Percentiles rank a stretch among this genome's conserved stretches.
These are phyloP conservation scores for Pseudogymnoascus sp. DNA, from an alignment of 2,329 filamentous ascomycete genomes.

Conservation along the genomic window DNA sequence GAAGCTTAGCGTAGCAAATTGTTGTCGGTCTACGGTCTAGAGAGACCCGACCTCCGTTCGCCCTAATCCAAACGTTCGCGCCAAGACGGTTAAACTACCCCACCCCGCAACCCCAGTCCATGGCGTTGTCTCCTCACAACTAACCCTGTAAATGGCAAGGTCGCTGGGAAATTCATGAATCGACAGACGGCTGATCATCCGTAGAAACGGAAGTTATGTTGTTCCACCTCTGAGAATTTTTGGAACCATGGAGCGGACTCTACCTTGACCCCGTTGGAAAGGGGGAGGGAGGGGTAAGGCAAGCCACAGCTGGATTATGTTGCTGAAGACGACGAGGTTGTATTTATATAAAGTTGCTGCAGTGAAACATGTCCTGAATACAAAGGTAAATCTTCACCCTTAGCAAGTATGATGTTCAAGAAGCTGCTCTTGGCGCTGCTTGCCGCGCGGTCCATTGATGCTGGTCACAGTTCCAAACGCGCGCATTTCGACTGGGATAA, in stretches of 20 bases:
- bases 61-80: neutral
- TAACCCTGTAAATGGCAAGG: neutral
- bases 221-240: neutral
- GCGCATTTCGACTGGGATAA: slow-evolving; percentile 14
- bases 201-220: slow-evolving; percentile 3
- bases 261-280: neutral
- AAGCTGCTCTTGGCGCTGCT: neutral
- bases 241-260: neutral
- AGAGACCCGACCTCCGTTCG: neutral
- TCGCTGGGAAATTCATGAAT: neutral
- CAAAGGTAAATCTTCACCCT: neutral
- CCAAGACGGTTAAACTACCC: neutral
- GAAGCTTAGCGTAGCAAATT: no score
- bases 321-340: neutral
- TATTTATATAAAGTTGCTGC: neutral
- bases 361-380: neutral
- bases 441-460: neutral
- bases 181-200: neutral
- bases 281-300: neutral
- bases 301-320: neutral
- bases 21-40: neutral
- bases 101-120: neutral
- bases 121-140: neutral
- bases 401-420: neutral
- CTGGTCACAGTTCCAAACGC: neutral